Evolutionary conservation across 2,329 filamentous ascomycete species (phyloP).

Genomic region (Trichocomaceae sp.): DNA sequence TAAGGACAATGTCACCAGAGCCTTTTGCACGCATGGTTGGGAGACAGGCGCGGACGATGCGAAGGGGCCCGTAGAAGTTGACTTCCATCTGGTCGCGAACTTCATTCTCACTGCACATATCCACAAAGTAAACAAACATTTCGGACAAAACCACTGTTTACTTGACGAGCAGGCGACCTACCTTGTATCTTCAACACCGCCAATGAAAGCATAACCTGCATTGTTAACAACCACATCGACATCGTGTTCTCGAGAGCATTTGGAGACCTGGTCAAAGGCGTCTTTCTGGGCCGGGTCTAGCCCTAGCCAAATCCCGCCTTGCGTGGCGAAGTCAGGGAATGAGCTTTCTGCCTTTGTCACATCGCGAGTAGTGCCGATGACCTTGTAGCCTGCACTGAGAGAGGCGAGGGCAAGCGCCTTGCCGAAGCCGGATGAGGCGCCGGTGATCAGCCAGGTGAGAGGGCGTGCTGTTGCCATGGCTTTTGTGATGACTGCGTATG

Average conservation of each 20-base stretch:
- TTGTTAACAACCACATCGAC: background rate
- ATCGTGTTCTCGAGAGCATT: background rate
- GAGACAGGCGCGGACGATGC: background rate
- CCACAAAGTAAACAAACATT: background rate
- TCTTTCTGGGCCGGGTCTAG: conserved; percentile 10
- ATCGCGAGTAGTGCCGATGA: conserved; percentile 28
- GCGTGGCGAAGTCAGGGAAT: conserved; percentile 10
- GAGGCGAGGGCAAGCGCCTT: conserved; percentile 23
- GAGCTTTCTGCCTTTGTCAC: background rate
- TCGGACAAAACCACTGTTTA: background rate
- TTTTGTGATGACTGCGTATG: no score
- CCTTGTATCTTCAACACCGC: conserved; percentile 1
- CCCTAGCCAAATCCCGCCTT: conserved; percentile 14
- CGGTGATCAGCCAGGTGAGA: conserved; percentile 23
- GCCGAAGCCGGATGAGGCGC: conserved; percentile 31
- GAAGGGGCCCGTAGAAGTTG: background rate
- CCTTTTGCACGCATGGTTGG: conserved; percentile 1
- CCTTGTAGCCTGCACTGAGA: conserved; percentile 26
- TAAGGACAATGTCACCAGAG: background rate
- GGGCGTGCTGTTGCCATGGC: background rate
- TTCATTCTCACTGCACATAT: background rate
- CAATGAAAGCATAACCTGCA: conserved; percentile 1
- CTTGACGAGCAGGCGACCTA: background rate
- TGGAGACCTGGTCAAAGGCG: background rate
- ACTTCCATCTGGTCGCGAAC: background rate